Conservation (phyloP, 2,329 filamentous ascomycete species). For the Colletotrichum limetticola region DNA sequence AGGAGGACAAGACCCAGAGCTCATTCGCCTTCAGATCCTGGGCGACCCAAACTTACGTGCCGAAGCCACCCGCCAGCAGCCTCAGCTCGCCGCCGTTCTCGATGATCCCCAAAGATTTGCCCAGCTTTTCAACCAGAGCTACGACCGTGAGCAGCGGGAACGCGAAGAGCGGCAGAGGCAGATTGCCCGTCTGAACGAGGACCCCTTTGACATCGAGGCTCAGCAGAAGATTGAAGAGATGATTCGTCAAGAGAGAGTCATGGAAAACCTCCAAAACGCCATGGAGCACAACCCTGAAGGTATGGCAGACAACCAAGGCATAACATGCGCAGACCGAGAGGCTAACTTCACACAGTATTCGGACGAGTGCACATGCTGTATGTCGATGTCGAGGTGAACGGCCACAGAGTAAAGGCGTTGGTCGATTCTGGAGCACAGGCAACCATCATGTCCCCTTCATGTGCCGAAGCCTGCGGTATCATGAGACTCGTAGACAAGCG, state of each 20-base stretch:
- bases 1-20: constrained; percentile 75
- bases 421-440: constrained; percentile 98
- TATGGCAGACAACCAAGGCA: constrained; percentile 52
- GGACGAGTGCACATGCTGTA: constrained; percentile 96
- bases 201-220: constrained; percentile 93
- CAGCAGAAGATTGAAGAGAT: constrained; percentile 96
- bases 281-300: constrained; percentile 98
- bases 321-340: not conserved
- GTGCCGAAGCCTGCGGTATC: constrained; percentile 91
- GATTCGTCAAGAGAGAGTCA: constrained; percentile 92
- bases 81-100: constrained; percentile 80
- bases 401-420: constrained; percentile 90
- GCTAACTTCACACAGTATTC: constrained; percentile 73
- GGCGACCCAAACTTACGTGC: constrained; percentile 79
- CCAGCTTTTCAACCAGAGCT: constrained; percentile 74
- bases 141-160: constrained; percentile 76
- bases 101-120: constrained; percentile 82
- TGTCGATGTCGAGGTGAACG: constrained; percentile 94
- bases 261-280: constrained; percentile 95
- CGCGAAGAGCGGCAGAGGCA: constrained; percentile 83
- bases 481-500: constrained; percentile 95
- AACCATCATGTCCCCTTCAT: constrained; percentile 97
- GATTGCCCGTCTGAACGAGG: constrained; percentile 87
- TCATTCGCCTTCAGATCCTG: constrained; percentile 83
- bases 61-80: constrained; percentile 77